Percentiles rank a stretch among this genome's conserved stretches.
Conservation (phyloP, 2,329 filamentous ascomycete genomes). For the Neophaeococcomyces mojaviensis region DNA sequence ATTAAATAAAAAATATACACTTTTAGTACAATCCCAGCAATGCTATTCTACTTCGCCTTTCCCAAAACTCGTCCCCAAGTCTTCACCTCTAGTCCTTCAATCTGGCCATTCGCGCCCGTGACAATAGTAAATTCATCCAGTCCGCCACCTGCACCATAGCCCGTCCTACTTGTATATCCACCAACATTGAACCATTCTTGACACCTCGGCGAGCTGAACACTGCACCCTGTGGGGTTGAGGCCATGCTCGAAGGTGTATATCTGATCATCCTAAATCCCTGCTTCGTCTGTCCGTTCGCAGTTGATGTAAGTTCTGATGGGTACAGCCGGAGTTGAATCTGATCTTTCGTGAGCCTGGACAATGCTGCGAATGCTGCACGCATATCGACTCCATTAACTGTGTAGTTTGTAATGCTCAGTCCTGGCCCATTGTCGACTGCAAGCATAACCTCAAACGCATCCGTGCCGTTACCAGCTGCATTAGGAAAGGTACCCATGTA, state of each 20-base stretch:
- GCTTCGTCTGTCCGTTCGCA: background rate
- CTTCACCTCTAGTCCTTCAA: background rate
- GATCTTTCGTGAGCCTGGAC: background rate
- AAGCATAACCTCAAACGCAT: background rate
- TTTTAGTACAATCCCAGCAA: too few species aligned
- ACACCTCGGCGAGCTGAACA: constrained; percentile 3
- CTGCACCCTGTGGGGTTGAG: background rate
- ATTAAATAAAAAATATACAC: too few species aligned
- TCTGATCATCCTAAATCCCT: constrained; percentile 5
- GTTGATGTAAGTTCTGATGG: background rate
- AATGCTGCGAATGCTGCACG: background rate
- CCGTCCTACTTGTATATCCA: constrained; percentile 1
- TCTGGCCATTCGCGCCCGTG: background rate
- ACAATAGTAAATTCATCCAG: constrained; percentile 1
- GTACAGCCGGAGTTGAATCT: background rate
- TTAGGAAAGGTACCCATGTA: constrained; percentile 1
- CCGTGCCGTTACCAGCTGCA: background rate
- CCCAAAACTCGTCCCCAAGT: background rate
- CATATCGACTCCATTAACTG: constrained; percentile 2
- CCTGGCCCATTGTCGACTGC: background rate
- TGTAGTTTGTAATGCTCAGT: background rate
- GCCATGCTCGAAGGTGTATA: background rate
- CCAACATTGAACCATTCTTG: constrained; percentile 6
- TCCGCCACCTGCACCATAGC: background rate
- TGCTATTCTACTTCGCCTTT: background rate